Evolutionary conservation across 2,329 filamentous ascomycete species (phyloP).

Genomic region (Pestalotiopsis sp.): DNA sequence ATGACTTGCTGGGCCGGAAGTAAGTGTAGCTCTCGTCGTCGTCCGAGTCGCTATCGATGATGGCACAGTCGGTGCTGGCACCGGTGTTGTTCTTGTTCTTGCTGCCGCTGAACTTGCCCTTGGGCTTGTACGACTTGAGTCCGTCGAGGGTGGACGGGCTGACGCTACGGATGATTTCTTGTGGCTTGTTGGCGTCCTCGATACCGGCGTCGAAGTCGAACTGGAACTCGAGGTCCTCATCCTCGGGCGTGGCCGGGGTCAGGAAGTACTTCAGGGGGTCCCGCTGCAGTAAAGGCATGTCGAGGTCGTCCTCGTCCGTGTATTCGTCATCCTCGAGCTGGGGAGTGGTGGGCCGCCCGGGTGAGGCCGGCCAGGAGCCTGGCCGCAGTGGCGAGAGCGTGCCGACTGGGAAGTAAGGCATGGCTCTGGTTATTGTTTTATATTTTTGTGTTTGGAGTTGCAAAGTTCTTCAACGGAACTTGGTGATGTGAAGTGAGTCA

Average conservation of each 20-base stretch:
- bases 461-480: not conserved
- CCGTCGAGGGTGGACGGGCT: conserved; percentile 60
- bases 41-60: conserved; percentile 45
- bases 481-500: not conserved
- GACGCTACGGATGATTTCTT: conserved; percentile 54
- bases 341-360: conserved; percentile 47
- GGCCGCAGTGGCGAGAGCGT: conserved; percentile 35
- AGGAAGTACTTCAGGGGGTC: conserved; percentile 61
- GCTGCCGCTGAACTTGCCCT: conserved; percentile 33
- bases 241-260: conserved; percentile 46
- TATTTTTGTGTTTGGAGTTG: not conserved
- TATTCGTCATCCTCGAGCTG: conserved; percentile 44
- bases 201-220: conserved; percentile 60
- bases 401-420: conserved; percentile 29
- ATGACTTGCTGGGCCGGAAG: conserved; percentile 43
- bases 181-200: conserved; percentile 49
- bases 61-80: conserved; percentile 38
- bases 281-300: conserved; percentile 45
- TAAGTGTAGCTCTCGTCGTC: conserved; percentile 52
- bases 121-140: conserved; percentile 46
- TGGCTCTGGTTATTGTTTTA: conserved; percentile 12
- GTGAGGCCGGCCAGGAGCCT: conserved; percentile 57
- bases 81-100: not conserved
- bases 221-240: conserved; percentile 48
- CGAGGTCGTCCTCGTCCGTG: conserved; percentile 45